Percentiles rank a stretch among this genome's conserved stretches.
Evolutionary conservation across 257 asterid genomes (phyloP).

Genomic region (Linderniella brevidens): DNA sequence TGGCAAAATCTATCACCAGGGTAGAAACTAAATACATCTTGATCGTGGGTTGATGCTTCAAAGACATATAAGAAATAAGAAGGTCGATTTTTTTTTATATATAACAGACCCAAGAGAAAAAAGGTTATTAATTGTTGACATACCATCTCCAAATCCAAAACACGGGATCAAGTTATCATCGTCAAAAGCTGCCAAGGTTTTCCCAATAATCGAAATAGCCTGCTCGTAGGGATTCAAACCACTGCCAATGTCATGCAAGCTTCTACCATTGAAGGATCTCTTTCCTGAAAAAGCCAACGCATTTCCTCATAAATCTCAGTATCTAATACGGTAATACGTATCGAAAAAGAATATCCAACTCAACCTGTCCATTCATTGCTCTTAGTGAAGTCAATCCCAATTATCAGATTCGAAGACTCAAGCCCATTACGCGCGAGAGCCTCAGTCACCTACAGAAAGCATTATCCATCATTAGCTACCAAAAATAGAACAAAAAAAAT

Average conservation of each 20-base stretch:
- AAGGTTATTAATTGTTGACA: constrained; percentile 4
- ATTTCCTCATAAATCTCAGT: constrained; percentile 4
- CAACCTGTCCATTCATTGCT: constrained; percentile 97
- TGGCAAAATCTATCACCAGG: constrained; percentile 74
- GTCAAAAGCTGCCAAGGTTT: constrained; percentile 76
- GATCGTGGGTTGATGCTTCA: constrained; percentile 98
- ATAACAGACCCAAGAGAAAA: constrained; percentile 2
- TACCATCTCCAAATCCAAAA: constrained; percentile 74
- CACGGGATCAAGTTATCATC: constrained; percentile 94
- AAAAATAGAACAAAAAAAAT: not conserved
- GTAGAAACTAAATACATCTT: constrained; percentile 76
- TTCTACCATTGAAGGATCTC: constrained; percentile 43
- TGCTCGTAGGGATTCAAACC: constrained; percentile 68
- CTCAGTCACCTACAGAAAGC: constrained; percentile 49
- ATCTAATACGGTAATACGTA: not conserved
- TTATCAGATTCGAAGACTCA: constrained; percentile 87
- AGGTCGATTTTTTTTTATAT: constrained; percentile 8
- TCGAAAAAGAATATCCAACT: constrained; percentile 14
- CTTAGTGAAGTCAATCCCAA: constrained; percentile 88
- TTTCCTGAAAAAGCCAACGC: constrained; percentile 29
- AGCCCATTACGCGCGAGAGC: constrained; percentile 85
- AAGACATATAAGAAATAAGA: constrained; percentile 10
- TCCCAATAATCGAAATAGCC: constrained; percentile 78
- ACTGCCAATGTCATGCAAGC: constrained; percentile 67
- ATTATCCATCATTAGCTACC: constrained; percentile 1